Evolutionary conservation across 495 filamentous ascomycete genomes (phyloP).

Genomic region (Elasticomyces elasticus): DNA sequence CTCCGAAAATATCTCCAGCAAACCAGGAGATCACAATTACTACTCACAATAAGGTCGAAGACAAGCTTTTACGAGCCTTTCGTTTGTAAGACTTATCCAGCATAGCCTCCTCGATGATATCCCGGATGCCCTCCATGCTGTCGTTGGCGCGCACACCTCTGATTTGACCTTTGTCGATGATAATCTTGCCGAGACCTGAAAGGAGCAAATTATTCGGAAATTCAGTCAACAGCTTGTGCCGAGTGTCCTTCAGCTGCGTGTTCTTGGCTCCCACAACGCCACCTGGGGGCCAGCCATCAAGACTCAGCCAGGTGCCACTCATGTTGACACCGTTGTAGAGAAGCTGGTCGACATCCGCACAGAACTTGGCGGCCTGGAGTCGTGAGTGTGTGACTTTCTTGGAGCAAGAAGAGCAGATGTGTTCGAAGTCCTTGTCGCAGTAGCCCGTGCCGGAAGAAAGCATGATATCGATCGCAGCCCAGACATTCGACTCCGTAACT

Average conservation of each 20-base stretch:
- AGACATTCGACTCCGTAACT: neutral
- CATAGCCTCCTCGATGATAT: conserved; percentile 7
- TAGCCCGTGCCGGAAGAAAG: conserved; percentile 40
- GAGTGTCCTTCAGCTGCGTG: neutral
- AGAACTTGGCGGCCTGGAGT: conserved; percentile 48
- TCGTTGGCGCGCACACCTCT: neutral
- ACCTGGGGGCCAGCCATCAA: conserved; percentile 10
- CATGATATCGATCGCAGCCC: neutral
- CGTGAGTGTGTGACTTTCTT: conserved; percentile 35
- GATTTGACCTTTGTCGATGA: neutral
- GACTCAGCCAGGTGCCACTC: conserved; percentile 49
- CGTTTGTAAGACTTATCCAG: conserved; percentile 2
- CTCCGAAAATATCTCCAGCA: too few species aligned
- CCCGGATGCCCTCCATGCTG: conserved; percentile 5
- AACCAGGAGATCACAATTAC: too few species aligned
- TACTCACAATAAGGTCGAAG: too few species aligned
- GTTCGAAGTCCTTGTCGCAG: conserved; percentile 50
- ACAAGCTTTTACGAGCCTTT: neutral
- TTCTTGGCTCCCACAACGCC: neutral
- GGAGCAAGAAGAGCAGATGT: conserved; percentile 23
- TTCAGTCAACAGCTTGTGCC: too few species aligned
- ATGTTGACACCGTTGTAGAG: conserved; percentile 41
- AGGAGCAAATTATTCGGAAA: conserved; percentile 3
- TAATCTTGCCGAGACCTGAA: conserved; percentile 4
- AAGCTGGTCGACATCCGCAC: conserved; percentile 41